These are phyloP conservation scores for Exutisphaerella laricina DNA, from an alignment of 2,329 filamentous ascomycete species.

Conservation along the genomic window DNA sequence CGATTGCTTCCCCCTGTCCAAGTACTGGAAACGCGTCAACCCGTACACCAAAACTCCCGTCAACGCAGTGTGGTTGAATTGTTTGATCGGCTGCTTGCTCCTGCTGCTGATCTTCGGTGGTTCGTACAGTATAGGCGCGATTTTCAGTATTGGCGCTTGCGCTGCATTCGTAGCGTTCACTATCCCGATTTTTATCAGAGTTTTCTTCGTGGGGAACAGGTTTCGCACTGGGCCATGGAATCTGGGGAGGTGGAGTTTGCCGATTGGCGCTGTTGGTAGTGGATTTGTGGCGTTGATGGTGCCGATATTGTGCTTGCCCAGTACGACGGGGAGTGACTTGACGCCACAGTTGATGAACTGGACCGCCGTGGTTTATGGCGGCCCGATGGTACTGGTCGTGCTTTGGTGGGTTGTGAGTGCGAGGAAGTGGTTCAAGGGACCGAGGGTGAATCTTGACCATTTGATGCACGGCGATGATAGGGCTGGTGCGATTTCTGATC, in stretches of 20 bases:
- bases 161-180: constrained; percentile 60
- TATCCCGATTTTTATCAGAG: constrained; percentile 54
- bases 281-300: constrained; percentile 61
- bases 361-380: constrained; percentile 62
- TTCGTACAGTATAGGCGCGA: constrained; percentile 56
- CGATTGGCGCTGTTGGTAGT: constrained; percentile 53
- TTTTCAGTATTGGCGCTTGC: constrained; percentile 66
- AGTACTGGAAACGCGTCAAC: constrained; percentile 57
- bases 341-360: constrained; percentile 58
- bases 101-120: constrained; percentile 62
- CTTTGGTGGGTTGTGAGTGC: constrained; percentile 60
- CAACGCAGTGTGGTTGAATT: constrained; percentile 65
- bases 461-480: constrained; percentile 10
- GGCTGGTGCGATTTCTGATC: too few species aligned
- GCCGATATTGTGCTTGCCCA: constrained; percentile 62
- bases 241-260: constrained; percentile 54
- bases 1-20: constrained; percentile 60
- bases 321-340: constrained; percentile 51
- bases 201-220: constrained; percentile 55
- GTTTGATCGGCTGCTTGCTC: constrained; percentile 53
- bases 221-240: constrained; percentile 67
- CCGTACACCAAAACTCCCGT: constrained; percentile 58
- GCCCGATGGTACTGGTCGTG: constrained; percentile 51
- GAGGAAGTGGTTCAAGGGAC: constrained; percentile 64
- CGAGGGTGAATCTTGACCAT: constrained; percentile 56